Evolutionary conservation across 768 basidiomycete genomes (phyloP).

Genomic region (Mycena indigotica): DNA sequence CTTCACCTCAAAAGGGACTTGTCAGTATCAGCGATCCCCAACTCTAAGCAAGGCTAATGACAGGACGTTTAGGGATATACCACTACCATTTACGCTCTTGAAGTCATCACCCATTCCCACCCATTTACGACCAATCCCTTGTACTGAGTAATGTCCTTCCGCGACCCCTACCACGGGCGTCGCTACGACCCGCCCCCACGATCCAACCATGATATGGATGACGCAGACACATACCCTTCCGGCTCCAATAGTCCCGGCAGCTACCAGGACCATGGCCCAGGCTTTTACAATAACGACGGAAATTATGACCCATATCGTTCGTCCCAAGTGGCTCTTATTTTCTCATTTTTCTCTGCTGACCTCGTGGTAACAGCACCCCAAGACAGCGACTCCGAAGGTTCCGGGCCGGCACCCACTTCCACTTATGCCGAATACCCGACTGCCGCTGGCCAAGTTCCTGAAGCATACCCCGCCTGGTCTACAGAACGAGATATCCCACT

Average conservation of each 20-base stretch:
- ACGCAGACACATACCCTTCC: slow-evolving; percentile 15
- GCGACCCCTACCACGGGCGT: slow-evolving; percentile 17
- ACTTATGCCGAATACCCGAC: slow-evolving; percentile 17
- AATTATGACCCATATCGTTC: slow-evolving; percentile 21
- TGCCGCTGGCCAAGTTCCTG: slow-evolving; percentile 47
- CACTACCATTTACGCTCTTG: slow-evolving; percentile 1
- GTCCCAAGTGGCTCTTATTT: not conserved
- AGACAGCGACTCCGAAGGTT: slow-evolving; percentile 87
- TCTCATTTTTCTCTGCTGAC: not conserved
- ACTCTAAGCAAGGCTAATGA: not conserved
- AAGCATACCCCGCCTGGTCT: slow-evolving; percentile 95
- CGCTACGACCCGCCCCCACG: slow-evolving; percentile 16
- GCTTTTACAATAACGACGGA: slow-evolving; percentile 53
- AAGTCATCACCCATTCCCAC: no score
- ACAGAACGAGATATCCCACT: slow-evolving; percentile 92
- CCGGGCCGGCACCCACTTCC: slow-evolving; percentile 10
- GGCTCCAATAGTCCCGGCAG: slow-evolving; percentile 13
- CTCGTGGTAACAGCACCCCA: slow-evolving; percentile 54
- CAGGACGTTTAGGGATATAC: slow-evolving; percentile 13
- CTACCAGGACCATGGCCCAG: slow-evolving; percentile 18
- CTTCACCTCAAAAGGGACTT: not conserved
- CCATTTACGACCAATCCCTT: no score
- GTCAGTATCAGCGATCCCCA: not conserved
- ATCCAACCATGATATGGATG: slow-evolving; percentile 17
- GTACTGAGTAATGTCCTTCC: slow-evolving; percentile 15